These are phyloP conservation scores for Phytophthora meadii DNA, from an alignment of 352 stramenopile species.

Conservation along the genomic window DNA sequence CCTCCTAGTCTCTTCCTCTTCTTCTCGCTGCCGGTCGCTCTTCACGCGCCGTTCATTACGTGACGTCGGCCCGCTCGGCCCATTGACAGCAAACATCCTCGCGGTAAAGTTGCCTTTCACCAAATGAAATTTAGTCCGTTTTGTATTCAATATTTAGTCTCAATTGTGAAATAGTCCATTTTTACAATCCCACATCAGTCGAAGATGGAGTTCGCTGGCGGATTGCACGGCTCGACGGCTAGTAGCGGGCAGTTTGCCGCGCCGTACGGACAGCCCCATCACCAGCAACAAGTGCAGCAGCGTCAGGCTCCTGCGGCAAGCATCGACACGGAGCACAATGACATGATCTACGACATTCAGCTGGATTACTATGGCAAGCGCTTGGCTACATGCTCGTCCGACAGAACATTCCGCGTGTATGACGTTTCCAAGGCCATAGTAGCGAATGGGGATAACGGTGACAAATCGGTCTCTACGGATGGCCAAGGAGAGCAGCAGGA, in stretches of 20 bases:
- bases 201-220: conserved; percentile 30
- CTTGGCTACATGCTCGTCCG: conserved; percentile 80
- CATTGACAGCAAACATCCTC: conserved; percentile 82
- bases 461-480: conserved; percentile 11
- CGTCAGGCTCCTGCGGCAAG: conserved; percentile 58
- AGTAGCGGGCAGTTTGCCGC: conserved; percentile 18
- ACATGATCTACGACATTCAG: conserved; percentile 92
- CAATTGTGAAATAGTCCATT: conserved; percentile 19
- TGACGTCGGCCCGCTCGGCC: conserved; percentile 67
- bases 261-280: conserved; percentile 18
- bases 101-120: conserved; percentile 5
- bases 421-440: conserved; percentile 70
- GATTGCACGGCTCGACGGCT: conserved; percentile 11
- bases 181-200: conserved; percentile 8
- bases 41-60: conserved; percentile 59
- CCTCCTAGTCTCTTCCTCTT: conserved; percentile 35
- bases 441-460: conserved; percentile 9
- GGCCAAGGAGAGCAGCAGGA: conserved; percentile 10
- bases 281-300: conserved; percentile 25
- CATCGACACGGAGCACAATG: conserved; percentile 89
- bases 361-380: conserved; percentile 90
- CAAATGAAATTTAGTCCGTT: conserved; percentile 14
- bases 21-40: conserved; percentile 38
- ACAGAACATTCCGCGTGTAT: conserved; percentile 88
- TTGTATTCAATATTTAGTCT: neutral